Conservation (phyloP, 257 asterid genomes). For the Capsicum pubescens region DNA sequence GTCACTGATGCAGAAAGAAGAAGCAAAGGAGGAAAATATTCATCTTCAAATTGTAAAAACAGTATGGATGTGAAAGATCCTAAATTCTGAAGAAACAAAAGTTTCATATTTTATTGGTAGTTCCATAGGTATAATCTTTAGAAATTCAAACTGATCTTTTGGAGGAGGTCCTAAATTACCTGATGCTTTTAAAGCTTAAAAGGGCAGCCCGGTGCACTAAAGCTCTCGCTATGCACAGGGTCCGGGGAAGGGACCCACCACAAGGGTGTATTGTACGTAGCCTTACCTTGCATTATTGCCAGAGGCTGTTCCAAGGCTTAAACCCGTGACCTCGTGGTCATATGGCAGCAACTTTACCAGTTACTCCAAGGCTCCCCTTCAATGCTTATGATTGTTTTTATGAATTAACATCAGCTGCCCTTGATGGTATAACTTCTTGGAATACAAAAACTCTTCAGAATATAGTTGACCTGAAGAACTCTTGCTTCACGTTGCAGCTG, state of each 20-base stretch:
- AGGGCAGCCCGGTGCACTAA: no score
- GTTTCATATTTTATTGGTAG: not conserved
- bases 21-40: not conserved
- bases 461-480: slow-evolving; percentile 4
- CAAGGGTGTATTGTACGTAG: no score
- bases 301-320: no score
- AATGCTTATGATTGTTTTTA: not conserved
- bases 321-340: no score
- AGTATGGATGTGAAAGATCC: not conserved
- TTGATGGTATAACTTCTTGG: not conserved
- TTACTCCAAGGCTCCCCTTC: no score
- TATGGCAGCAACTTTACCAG: no score
- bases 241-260: no score
- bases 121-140: not conserved
- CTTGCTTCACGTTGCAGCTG: not conserved
- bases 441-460: not conserved
- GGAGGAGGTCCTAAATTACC: slow-evolving; percentile 8
- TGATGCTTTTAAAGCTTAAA: not conserved
- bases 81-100: not conserved
- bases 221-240: no score
- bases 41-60: not conserved
- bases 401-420: not conserved
- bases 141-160: slow-evolving; percentile 16
- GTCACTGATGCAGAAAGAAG: not conserved
- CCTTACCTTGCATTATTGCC: no score